Conservation (phyloP, 768 basidiomycete species). For the Tubosaeta sp. region DNA sequence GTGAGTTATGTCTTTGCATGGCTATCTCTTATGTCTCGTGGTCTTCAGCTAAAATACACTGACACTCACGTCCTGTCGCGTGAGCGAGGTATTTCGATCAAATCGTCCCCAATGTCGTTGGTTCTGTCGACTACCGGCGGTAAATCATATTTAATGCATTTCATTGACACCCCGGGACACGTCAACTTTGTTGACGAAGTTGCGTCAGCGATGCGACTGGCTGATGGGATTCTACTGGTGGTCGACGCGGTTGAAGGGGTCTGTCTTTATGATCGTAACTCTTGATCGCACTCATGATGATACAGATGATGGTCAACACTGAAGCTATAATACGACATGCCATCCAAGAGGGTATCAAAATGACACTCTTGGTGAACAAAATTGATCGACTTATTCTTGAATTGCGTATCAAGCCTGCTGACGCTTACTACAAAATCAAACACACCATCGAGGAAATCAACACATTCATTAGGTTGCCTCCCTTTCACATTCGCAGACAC, state of each 20-base stretch:
- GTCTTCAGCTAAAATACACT: slow-evolving; percentile 80
- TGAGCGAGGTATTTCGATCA: slow-evolving; percentile 88
- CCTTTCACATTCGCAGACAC: not conserved
- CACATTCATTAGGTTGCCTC: slow-evolving; percentile 80
- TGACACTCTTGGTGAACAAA: slow-evolving; percentile 95
- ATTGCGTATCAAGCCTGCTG: slow-evolving; percentile 88
- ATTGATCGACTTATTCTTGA: slow-evolving; percentile 96
- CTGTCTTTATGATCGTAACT: slow-evolving; percentile 27
- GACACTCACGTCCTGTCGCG: slow-evolving; percentile 91
- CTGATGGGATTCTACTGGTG: slow-evolving; percentile 88
- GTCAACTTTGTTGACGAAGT: slow-evolving; percentile 99
- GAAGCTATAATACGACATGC: slow-evolving; percentile 87
- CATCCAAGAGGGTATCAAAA: slow-evolving; percentile 82
- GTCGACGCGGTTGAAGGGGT: slow-evolving; percentile 99
- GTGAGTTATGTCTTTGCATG: slow-evolving; percentile 27
- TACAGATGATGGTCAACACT: slow-evolving; percentile 87
- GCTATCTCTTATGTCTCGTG: slow-evolving; percentile 19
- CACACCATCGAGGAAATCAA: slow-evolving; percentile 99
- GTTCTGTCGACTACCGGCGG: slow-evolving; percentile 79
- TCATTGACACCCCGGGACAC: slow-evolving; percentile 97
- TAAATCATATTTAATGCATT: slow-evolving; percentile 90
- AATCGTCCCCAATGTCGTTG: slow-evolving; percentile 95
- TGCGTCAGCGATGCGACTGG: slow-evolving; percentile 78
- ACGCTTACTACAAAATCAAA: slow-evolving; percentile 98
- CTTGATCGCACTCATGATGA: slow-evolving; percentile 10